Conservation (phyloP, 805 yeast species). For the Priceomyces melissophilus region DNA sequence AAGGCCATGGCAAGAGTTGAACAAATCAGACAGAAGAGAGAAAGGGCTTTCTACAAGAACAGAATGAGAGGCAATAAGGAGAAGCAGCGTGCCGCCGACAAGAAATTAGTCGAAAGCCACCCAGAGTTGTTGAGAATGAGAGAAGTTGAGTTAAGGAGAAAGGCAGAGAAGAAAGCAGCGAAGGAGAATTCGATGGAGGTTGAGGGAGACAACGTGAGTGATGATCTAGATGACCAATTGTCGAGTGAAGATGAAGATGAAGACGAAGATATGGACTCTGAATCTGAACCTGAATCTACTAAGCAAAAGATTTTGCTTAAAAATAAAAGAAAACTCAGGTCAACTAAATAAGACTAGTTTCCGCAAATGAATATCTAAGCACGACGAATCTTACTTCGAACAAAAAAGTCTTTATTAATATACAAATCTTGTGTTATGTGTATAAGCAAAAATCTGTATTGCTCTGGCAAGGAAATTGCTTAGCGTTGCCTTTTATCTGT, state of each 20-base stretch:
- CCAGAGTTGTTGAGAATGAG: slow-evolving; percentile 89
- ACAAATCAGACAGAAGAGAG: slow-evolving; percentile 93
- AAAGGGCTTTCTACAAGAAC: slow-evolving; percentile 97
- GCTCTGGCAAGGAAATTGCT: too few relatives aligned
- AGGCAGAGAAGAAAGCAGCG: slow-evolving; percentile 66
- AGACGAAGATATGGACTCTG: slow-evolving; percentile 21
- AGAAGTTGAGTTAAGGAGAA: slow-evolving; percentile 83
- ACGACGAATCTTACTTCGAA: too few relatives aligned
- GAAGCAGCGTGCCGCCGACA: slow-evolving; percentile 77
- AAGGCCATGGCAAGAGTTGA: slow-evolving; percentile 95
- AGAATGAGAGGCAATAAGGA: slow-evolving; percentile 98
- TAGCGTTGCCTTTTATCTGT: not conserved
- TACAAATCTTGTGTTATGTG: not conserved
- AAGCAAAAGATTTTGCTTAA: slow-evolving; percentile 59
- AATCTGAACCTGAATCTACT: slow-evolving; percentile 42
- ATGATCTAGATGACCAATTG: slow-evolving; percentile 41
- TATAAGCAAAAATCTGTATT: too few relatives aligned
- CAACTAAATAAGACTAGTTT: not conserved
- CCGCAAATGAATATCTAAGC: too few relatives aligned
- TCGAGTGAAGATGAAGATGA: slow-evolving; percentile 43
- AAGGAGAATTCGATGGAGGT: slow-evolving; percentile 47
- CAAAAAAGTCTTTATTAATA: too few relatives aligned
- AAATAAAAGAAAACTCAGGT: slow-evolving; percentile 49
- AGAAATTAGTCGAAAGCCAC: slow-evolving; percentile 81
- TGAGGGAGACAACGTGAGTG: slow-evolving; percentile 42